phyloP scores from a whole-genome alignment of 768 basidiomycete genomes.

The Rhizopogon vesiculosus region DNA sequence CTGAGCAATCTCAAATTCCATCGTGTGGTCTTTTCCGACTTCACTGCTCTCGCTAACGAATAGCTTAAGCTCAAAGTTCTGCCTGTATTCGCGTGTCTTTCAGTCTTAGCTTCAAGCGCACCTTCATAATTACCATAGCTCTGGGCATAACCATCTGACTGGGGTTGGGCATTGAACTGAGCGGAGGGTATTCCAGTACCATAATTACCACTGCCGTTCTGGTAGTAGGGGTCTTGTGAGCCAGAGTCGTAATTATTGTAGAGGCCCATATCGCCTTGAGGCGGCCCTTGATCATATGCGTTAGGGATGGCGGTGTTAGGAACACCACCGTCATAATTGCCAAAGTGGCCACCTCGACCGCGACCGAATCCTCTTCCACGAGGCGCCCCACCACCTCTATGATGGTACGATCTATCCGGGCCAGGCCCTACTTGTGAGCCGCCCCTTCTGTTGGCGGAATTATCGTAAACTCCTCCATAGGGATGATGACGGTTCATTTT shows the following conservation, averaged over 20 bases:
- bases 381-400: slow-evolving; percentile 48
- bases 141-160: slow-evolving; percentile 49
- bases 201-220: slow-evolving; percentile 62
- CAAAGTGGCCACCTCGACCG: slow-evolving; percentile 46
- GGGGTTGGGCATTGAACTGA: slow-evolving; percentile 44
- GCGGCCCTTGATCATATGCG: slow-evolving; percentile 63
- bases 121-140: slow-evolving; percentile 73
- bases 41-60: slow-evolving; percentile 42
- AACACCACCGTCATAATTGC: slow-evolving; percentile 51
- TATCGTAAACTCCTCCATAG: slow-evolving; percentile 62
- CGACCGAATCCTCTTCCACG: slow-evolving; percentile 47
- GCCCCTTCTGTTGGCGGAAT: slow-evolving; percentile 53
- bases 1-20: slow-evolving; percentile 5
- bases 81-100: slow-evolving; percentile 42
- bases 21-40: slow-evolving; percentile 18
- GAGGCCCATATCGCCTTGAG: slow-evolving; percentile 56
- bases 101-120: slow-evolving; percentile 77
- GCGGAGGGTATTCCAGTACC: slow-evolving; percentile 43
- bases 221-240: slow-evolving; percentile 61
- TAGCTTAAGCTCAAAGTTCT: slow-evolving; percentile 42
- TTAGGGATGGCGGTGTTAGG: slow-evolving; percentile 25
- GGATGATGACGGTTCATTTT: slow-evolving; percentile 90
- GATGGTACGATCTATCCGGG: slow-evolving; percentile 65
- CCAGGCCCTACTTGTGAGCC: slow-evolving; percentile 64
- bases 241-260: slow-evolving; percentile 67